These are phyloP conservation scores for Warburgia ugandensis DNA, from an alignment of 164 flowering plant genomes.

Conservation along the genomic window DNA sequence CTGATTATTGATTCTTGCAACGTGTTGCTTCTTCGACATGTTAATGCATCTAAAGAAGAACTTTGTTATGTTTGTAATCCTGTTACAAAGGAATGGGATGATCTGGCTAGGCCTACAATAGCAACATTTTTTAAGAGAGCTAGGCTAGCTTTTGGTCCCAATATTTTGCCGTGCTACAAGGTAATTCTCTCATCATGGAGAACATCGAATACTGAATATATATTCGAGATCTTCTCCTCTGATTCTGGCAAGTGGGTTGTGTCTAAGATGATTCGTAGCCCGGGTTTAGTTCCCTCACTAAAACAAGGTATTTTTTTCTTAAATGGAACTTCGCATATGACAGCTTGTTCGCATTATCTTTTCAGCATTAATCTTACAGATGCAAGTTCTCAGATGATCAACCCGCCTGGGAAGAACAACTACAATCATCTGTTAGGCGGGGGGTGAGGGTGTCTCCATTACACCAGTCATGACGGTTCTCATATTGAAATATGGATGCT, in stretches of 20 bases:
- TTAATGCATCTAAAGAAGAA: neutral
- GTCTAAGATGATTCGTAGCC: neutral
- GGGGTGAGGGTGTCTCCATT: neutral
- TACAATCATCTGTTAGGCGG: neutral
- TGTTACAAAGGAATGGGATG: slow-evolving; percentile 1
- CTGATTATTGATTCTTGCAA: neutral
- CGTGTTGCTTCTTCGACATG: neutral
- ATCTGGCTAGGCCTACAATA: neutral
- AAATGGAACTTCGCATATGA: neutral
- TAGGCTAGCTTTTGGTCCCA: neutral
- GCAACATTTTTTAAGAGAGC: neutral
- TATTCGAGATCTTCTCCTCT: neutral
- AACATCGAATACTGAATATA: too few species aligned
- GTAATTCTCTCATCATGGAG: neutral
- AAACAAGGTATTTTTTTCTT: neutral
- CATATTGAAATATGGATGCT: neutral
- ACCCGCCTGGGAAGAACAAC: neutral
- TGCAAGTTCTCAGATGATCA: neutral
- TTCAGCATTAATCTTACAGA: neutral
- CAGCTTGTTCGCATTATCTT: neutral
- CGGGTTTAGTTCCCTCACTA: too few species aligned
- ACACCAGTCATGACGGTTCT: neutral
- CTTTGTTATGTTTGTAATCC: neutral
- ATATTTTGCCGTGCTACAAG: neutral
- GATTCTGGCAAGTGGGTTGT: neutral